Evolutionary conservation across 345 rosid species (phyloP).

Genomic region (Salix arbutifolia): DNA sequence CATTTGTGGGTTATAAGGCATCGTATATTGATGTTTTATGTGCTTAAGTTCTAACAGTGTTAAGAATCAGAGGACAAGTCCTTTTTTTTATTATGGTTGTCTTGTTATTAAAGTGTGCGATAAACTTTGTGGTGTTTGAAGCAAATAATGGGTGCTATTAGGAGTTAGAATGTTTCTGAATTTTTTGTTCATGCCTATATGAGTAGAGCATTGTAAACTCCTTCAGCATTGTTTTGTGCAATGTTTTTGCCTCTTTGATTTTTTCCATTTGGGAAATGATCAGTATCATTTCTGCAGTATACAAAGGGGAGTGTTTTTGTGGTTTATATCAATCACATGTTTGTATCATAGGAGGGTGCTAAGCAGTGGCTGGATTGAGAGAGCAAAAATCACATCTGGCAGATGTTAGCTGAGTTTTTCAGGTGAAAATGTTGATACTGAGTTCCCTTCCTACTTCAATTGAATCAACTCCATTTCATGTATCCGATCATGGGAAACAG

Average conservation of each 20-base stretch:
- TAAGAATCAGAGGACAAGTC: background rate
- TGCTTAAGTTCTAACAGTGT: background rate
- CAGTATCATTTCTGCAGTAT: background rate
- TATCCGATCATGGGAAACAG: conserved; percentile 24
- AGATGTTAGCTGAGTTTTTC: conserved; percentile 11
- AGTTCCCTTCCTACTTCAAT: conserved; percentile 38
- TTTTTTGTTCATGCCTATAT: background rate
- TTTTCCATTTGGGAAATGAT: background rate
- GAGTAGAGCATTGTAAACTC: background rate
- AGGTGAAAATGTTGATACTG: conserved; percentile 41
- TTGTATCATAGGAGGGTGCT: background rate
- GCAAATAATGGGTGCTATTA: background rate
- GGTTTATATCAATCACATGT: background rate
- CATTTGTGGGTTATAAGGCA: background rate
- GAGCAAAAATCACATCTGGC: background rate
- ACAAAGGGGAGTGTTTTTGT: background rate
- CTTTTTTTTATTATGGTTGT: background rate
- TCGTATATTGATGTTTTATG: background rate
- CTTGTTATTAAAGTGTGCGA: background rate
- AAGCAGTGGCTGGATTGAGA: background rate
- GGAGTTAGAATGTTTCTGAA: background rate
- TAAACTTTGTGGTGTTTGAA: background rate
- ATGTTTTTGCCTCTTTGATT: background rate
- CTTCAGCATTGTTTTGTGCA: background rate
- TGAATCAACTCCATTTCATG: conserved; percentile 31